A percentile compares a stretch with the other conserved stretches of the same genome.
Conservation (phyloP, 108 stramenopile species). For the Craspedostauros australis region DNA sequence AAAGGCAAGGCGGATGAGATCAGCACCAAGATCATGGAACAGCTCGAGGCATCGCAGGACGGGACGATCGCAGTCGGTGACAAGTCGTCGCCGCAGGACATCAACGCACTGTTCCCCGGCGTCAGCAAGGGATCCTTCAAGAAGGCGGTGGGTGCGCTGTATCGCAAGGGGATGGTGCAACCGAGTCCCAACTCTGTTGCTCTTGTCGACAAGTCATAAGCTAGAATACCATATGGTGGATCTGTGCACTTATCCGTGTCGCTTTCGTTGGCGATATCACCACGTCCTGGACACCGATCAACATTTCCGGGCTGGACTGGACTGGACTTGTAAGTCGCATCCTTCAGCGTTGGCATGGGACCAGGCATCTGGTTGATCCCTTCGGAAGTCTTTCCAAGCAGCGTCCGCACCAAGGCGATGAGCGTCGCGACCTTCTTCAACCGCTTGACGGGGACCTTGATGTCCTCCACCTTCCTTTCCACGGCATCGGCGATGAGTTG, state of each 20-base stretch:
- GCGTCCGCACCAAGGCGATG: conserved; percentile 86
- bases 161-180: conserved; percentile 51
- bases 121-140: conserved; percentile 37
- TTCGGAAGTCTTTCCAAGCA: conserved; percentile 77
- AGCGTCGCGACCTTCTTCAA: conserved; percentile 76
- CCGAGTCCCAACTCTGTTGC: conserved; percentile 47
- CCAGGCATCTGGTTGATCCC: conserved; percentile 83
- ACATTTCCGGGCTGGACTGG: conserved; percentile 5
- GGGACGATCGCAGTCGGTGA: conserved; percentile 57
- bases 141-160: conserved; percentile 51
- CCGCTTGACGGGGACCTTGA: conserved; percentile 68
- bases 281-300: too few species aligned
- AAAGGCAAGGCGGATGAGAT: conserved; percentile 59
- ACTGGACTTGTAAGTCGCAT: conserved; percentile 56
- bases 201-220: conserved; percentile 40
- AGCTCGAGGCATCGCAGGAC: conserved; percentile 27
- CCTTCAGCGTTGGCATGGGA: conserved; percentile 81
- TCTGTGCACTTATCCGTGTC: too few species aligned
- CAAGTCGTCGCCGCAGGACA: conserved; percentile 70
- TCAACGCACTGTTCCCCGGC: conserved; percentile 63
- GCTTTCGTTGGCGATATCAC: too few species aligned
- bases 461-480: conserved; percentile 79
- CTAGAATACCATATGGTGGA: too few species aligned
- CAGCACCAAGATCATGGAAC: conserved; percentile 45
- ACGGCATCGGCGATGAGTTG: conserved; percentile 61